Base-by-base conservation (phyloP, 2,329 filamentous ascomycete species). In the Pseudocercospora cruenta region DNA sequence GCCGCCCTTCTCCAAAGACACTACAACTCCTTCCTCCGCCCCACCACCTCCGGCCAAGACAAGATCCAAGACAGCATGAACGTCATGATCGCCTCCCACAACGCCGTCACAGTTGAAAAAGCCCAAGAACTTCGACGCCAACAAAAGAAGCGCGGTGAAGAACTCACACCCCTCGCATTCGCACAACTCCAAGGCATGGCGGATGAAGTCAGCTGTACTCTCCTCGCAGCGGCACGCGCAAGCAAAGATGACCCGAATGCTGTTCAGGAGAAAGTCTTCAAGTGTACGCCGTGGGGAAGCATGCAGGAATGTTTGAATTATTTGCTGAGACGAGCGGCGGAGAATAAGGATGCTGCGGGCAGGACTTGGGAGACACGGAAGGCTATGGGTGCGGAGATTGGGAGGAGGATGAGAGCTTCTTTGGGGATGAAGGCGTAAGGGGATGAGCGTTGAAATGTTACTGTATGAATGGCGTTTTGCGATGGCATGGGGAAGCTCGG, bases 161-260 rank as follows among this genome's bases (percentile, higher is more conserved):
- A 78, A 2, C 81, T 81, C 3, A 82, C 86, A 1, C 80, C 83
- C 2, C 78, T 87, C 9, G 79, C 80, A 0, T 93, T 92, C 77
- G 91, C 91, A 2, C 94, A 97, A 80, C 86, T 97, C 0, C 91
- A 94, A 82, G 94, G 94, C 47, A 98, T 98, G 94, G 94, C 94
- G 1, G 94, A 98, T 72, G 94, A 97, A 76, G 88, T 98, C 60
- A 93, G 90, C 64, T 85, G 85, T 70, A 79, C 80, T 2, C 76
- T 88, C 0, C 76, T 88, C 16, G 79, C 85, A 64, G 74, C 80
- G 6, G 82, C 78, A 33, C 78, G 80, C 10, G 73, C 78, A 43
- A 72, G 73, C 28, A 73, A 71, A 69, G 69, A 73, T 57, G 65
- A 69, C 72, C 69, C 78, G 73, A 72, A 73, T 72, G 77, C 77